Percentiles rank a stretch among this genome's conserved stretches.
Conservation (phyloP, 2,329 filamentous ascomycete genomes). For the Penicillium sp. region DNA sequence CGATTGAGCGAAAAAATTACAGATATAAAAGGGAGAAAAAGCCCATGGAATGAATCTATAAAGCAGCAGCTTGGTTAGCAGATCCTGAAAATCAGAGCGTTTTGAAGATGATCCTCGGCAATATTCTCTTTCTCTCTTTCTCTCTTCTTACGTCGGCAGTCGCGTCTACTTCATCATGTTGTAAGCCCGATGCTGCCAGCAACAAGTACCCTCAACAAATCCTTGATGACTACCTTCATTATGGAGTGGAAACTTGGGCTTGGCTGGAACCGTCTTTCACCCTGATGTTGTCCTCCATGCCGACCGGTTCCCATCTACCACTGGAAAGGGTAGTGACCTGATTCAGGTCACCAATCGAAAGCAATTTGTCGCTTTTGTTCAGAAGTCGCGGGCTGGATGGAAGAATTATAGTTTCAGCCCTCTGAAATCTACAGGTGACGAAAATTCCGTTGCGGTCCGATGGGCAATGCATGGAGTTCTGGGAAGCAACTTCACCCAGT, state of each 20-base stretch:
- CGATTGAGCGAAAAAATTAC: neutral
- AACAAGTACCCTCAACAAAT: neutral
- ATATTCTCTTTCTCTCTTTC: neutral
- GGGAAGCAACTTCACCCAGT: neutral
- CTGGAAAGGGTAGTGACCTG: neutral
- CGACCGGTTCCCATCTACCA: neutral
- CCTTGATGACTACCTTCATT: neutral
- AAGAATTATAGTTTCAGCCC: constrained; percentile 1
- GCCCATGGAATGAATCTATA: too few species aligned
- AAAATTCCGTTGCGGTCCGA: neutral
- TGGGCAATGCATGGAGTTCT: constrained; percentile 6
- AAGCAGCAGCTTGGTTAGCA: too few species aligned
- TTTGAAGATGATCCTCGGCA: neutral
- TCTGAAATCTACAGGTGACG: neutral
- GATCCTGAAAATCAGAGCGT: too few species aligned
- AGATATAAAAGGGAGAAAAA: neutral
- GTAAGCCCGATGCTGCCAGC: neutral
- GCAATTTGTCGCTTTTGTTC: constrained; percentile 3
- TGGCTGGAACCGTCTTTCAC: neutral
- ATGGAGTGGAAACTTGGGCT: neutral
- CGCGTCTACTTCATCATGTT: neutral
- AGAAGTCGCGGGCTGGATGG: neutral
- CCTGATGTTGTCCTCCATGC: neutral
- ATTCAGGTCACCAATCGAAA: constrained; percentile 4
- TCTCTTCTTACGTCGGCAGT: neutral